Percentiles rank a stretch among this genome's conserved stretches.
phyloP scores from a whole-genome alignment of 805 yeast species.

The Grigorovia humatica region DNA sequence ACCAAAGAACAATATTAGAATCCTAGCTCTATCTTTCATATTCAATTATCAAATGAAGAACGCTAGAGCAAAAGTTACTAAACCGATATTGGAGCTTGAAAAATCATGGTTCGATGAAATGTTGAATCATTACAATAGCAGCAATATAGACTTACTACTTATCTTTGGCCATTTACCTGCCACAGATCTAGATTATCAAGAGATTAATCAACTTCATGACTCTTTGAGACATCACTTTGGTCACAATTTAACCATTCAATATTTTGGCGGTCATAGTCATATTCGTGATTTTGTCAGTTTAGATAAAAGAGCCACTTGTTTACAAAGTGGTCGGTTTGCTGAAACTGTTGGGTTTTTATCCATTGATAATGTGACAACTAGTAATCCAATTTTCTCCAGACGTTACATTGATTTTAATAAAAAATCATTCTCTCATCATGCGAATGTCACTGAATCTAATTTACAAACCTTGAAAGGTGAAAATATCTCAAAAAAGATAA shows the following conservation, averaged over 20 bases:
- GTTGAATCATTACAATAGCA: conserved; percentile 26
- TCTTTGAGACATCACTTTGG: conserved; percentile 42
- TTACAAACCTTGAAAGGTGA: conserved; percentile 52
- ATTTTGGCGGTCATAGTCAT: conserved; percentile 92
- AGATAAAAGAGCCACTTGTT: conserved; percentile 58
- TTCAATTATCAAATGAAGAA: conserved; percentile 61
- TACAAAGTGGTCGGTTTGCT: conserved; percentile 90
- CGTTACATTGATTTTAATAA: conserved; percentile 76
- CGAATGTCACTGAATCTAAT: conserved; percentile 32
- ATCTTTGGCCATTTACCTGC: conserved; percentile 77
- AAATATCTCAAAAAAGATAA: conserved; percentile 36
- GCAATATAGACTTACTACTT: conserved; percentile 51
- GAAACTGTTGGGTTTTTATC: conserved; percentile 90
- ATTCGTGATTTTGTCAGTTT: conserved; percentile 69
- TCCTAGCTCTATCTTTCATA: conserved; percentile 68
- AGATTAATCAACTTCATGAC: conserved; percentile 29
- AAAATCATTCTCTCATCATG: conserved; percentile 59
- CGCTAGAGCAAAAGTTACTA: conserved; percentile 50
- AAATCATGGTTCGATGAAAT: conserved; percentile 57
- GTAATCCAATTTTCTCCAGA: conserved; percentile 36
- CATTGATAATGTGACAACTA: conserved; percentile 29
- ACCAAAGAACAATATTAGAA: conserved; percentile 35
- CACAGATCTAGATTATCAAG: conserved; percentile 28
- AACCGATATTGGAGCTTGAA: conserved; percentile 39
- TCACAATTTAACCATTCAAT: conserved; percentile 62